Percentiles rank a stretch among this genome's conserved stretches.
Conservation (phyloP, 495 filamentous ascomycete species). For the Neurospora hispaniola region DNA sequence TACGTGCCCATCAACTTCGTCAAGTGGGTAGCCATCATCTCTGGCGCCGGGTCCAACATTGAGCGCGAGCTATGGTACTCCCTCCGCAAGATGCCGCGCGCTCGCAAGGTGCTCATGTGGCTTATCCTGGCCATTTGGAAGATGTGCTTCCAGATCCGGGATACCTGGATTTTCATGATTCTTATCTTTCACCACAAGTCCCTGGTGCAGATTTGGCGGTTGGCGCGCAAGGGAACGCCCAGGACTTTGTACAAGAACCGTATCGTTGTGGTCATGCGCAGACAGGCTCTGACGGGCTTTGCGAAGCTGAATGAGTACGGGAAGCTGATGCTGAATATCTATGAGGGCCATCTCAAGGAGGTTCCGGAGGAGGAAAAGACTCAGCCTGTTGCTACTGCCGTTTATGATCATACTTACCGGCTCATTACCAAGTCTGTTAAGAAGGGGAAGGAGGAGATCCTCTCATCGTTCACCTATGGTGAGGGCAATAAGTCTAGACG, state of each 20-base stretch:
- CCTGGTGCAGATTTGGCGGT: slow-evolving; percentile 13
- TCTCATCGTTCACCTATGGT: slow-evolving; percentile 9
- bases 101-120: slow-evolving; percentile 1
- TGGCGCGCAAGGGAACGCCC: slow-evolving; percentile 12
- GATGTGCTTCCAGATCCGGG: slow-evolving; percentile 7
- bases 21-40: slow-evolving; percentile 19
- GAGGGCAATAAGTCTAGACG: slow-evolving; percentile 2
- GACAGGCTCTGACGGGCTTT: slow-evolving; percentile 15
- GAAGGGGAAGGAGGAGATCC: neutral
- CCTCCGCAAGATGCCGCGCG: slow-evolving; percentile 2
- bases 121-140: slow-evolving; percentile 8
- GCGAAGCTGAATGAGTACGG: neutral
- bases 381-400: slow-evolving; percentile 3
- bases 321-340: slow-evolving; percentile 6
- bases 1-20: slow-evolving; percentile 1
- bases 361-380: neutral
- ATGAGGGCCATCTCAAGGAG: neutral
- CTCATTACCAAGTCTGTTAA: slow-evolving; percentile 5
- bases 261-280: slow-evolving; percentile 9
- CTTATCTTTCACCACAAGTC: slow-evolving; percentile 14
- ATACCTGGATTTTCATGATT: slow-evolving; percentile 12
- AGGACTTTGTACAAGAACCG: slow-evolving; percentile 9
- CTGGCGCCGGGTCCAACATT: slow-evolving; percentile 11
- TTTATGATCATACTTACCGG: slow-evolving; percentile 13
- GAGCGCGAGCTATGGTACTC: slow-evolving; percentile 20